Percentiles rank a stretch among this genome's conserved stretches.
Conservation (phyloP, 164 flowering plant genomes). For the Kalanchoe fedtschenkoi region DNA sequence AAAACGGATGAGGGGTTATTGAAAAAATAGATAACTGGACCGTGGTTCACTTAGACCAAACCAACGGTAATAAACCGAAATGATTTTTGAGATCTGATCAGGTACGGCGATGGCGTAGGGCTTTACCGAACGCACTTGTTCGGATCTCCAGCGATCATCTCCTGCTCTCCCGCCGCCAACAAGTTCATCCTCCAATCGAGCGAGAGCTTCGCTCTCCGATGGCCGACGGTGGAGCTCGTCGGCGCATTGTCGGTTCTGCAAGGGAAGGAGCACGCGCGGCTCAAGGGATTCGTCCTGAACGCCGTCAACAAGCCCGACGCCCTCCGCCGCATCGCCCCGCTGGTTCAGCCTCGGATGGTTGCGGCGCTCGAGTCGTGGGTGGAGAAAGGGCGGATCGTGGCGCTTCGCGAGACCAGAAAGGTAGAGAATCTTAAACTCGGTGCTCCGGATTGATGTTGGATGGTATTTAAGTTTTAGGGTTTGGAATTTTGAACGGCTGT, state of each 20-base stretch:
- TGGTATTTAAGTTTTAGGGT: background rate
- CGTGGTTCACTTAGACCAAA: no score
- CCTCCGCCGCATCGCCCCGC: slow-evolving; percentile 19
- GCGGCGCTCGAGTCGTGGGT: slow-evolving; percentile 18
- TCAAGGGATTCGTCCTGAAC: slow-evolving; percentile 11
- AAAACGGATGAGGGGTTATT: no score
- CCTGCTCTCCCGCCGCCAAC: slow-evolving; percentile 27
- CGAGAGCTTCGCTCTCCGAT: slow-evolving; percentile 14
- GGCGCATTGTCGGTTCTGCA: slow-evolving; percentile 27
- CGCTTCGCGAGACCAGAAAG: slow-evolving; percentile 25
- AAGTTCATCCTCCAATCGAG: slow-evolving; percentile 27
- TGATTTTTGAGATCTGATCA: slow-evolving; percentile 7
- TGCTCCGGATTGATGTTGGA: background rate
- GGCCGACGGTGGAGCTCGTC: slow-evolving; percentile 29
- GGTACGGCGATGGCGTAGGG: slow-evolving; percentile 43
- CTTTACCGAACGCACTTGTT: slow-evolving; percentile 37
- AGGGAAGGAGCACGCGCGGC: slow-evolving; percentile 26
- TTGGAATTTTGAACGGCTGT: no score
- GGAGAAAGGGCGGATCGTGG: slow-evolving; percentile 10
- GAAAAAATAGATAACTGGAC: no score
- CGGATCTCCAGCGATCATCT: slow-evolving; percentile 41
- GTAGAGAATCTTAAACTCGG: slow-evolving; percentile 8
- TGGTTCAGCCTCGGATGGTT: slow-evolving; percentile 25
- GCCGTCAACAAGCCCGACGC: slow-evolving; percentile 18
- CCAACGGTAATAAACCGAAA: no score